Conservation (phyloP, 164 flowering plant species). For the Umbilicus rupestris region DNA sequence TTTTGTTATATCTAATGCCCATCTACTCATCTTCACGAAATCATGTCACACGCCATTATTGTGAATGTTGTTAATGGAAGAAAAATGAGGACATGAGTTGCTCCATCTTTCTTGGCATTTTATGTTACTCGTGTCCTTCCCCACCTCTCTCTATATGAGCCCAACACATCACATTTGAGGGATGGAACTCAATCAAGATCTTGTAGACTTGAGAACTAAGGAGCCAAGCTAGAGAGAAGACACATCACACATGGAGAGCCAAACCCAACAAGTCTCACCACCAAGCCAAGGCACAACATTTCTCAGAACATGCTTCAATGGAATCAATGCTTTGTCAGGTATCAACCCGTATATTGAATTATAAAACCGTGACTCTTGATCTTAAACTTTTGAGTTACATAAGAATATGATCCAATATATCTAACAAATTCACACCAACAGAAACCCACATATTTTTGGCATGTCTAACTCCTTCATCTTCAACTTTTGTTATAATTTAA, state of each 20-base stretch:
- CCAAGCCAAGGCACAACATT: slow-evolving; percentile 23
- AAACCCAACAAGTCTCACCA: slow-evolving; percentile 16
- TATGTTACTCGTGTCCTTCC: not conserved
- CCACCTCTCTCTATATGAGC: not conserved
- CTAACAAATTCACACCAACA: no score
- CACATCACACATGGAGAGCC: slow-evolving; percentile 22
- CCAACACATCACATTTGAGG: not conserved
- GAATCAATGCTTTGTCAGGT: slow-evolving; percentile 34
- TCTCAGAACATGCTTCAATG: slow-evolving; percentile 28
- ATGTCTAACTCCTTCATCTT: not conserved
- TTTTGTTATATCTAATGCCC: not conserved
- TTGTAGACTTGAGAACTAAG: not conserved
- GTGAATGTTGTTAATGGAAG: no score
- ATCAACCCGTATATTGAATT: not conserved
- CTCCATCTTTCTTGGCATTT: not conserved
- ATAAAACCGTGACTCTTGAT: no score
- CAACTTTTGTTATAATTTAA: no score
- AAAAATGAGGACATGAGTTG: not conserved
- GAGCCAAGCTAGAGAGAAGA: not conserved
- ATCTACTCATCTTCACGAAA: slow-evolving; percentile 1
- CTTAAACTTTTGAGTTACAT: no score
- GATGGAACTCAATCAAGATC: not conserved
- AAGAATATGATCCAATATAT: no score
- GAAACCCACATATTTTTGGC: not conserved
- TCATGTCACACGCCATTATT: not conserved